These are phyloP conservation scores for Viola pubescens DNA, from an alignment of 441 rosid species.

Conservation along the genomic window DNA sequence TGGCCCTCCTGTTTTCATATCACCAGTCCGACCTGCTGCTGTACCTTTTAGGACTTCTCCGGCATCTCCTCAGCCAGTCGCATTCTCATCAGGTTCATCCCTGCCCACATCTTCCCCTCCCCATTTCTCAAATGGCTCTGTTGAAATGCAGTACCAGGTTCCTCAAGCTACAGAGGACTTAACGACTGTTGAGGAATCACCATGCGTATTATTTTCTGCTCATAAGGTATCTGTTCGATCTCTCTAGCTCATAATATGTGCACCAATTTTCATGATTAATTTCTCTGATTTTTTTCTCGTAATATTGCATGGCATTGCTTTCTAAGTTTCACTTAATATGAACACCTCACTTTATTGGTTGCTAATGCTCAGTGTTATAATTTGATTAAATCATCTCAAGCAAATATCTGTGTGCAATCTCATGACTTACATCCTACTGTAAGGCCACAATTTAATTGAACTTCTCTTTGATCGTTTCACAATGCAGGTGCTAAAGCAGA, in stretches of 20 bases:
- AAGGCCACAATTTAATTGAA: background rate
- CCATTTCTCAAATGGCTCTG: conserved; percentile 61
- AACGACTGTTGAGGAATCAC: conserved; percentile 33
- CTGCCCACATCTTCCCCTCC: conserved; percentile 84
- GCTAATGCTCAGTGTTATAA: no score
- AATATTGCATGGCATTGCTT: background rate
- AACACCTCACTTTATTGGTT: background rate
- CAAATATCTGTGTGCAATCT: conserved; percentile 3
- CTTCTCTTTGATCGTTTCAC: conserved; percentile 6
- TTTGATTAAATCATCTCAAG: background rate
- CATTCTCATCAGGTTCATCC: conserved; percentile 62
- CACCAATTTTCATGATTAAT: background rate
- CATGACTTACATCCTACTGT: background rate
- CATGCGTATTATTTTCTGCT: conserved; percentile 73
- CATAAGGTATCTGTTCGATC: conserved; percentile 49
- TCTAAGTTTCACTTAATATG: background rate
- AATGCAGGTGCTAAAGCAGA: conserved; percentile 72
- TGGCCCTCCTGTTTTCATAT: conserved; percentile 82
- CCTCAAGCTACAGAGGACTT: conserved; percentile 48
- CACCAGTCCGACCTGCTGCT: conserved; percentile 95
- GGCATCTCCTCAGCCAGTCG: conserved; percentile 84
- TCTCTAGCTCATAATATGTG: conserved; percentile 7
- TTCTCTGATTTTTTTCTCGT: background rate
- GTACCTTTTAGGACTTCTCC: conserved; percentile 92
- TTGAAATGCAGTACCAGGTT: conserved; percentile 49